Conservation (phyloP, 140 eudicot species). For the Artemisia princeps region DNA sequence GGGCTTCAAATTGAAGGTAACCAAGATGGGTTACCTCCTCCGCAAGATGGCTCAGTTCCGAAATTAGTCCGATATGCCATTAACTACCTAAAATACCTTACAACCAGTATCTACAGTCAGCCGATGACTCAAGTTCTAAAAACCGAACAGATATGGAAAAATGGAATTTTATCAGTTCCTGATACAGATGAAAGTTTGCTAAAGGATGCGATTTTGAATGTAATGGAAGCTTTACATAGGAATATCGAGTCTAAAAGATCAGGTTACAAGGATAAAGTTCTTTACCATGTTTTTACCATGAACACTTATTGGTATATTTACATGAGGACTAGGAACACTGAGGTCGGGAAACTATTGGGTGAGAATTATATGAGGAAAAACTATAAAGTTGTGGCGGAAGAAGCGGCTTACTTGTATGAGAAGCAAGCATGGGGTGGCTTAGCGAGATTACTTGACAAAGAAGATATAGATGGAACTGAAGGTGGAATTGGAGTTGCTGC, state of each 20-base stretch:
- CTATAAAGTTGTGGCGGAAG: slow-evolving; percentile 65
- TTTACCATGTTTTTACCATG: slow-evolving; percentile 59
- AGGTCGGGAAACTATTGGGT: slow-evolving; percentile 59
- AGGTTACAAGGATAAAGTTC: slow-evolving; percentile 59
- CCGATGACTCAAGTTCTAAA: slow-evolving; percentile 62
- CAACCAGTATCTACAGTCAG: slow-evolving; percentile 39
- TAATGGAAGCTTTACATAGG: slow-evolving; percentile 64
- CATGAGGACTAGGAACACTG: slow-evolving; percentile 60
- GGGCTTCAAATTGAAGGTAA: slow-evolving; percentile 71
- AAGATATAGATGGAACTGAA: slow-evolving; percentile 29
- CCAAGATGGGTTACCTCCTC: slow-evolving; percentile 67
- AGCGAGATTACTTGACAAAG: slow-evolving; percentile 50
- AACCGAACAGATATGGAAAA: slow-evolving; percentile 67
- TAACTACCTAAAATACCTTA: slow-evolving; percentile 60
- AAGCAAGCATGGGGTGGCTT: slow-evolving; percentile 75
- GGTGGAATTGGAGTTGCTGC: slow-evolving; percentile 28
- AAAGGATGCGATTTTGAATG: slow-evolving; percentile 50
- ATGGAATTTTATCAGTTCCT: slow-evolving; percentile 34
- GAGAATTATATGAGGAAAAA: slow-evolving; percentile 62
- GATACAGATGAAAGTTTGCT: slow-evolving; percentile 41
- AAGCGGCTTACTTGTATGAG: slow-evolving; percentile 73
- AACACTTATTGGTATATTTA: slow-evolving; percentile 78
- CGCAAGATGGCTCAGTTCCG: slow-evolving; percentile 70
- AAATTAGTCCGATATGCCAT: slow-evolving; percentile 60
- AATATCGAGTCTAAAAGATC: slow-evolving; percentile 45